These are phyloP conservation scores for Fusarium oxysporum DNA, from an alignment of 2,329 filamentous ascomycete genomes.

Conservation along the genomic window DNA sequence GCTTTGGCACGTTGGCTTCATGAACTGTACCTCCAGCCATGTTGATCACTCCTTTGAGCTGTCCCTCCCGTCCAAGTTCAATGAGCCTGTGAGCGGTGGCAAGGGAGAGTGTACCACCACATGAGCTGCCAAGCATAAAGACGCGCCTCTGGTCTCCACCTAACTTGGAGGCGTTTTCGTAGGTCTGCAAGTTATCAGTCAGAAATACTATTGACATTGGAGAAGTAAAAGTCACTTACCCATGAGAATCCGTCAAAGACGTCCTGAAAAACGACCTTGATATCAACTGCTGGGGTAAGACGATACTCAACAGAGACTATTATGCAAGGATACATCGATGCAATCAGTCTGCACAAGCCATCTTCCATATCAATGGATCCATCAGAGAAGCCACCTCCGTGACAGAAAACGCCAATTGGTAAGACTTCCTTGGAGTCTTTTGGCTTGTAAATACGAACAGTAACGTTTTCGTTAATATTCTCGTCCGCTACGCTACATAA, in stretches of 20 bases:
- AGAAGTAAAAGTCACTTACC: not conserved
- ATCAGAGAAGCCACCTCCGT: not conserved
- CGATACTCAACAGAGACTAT: fast-evolving
- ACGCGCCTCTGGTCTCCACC: fast-evolving
- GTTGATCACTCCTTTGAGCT: not conserved
- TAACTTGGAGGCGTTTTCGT: fast-evolving
- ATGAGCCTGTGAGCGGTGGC: not conserved
- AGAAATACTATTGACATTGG: not conserved
- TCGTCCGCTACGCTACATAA: not conserved
- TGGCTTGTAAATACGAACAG: not conserved
- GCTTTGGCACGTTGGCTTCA: not conserved
- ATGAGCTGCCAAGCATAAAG: fast-evolving
- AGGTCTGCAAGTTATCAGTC: fast-evolving
- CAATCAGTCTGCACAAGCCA: not conserved
- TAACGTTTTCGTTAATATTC: fast-evolving
- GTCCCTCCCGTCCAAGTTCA: fast-evolving
- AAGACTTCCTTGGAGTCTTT: fast-evolving
- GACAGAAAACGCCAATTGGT: not conserved
- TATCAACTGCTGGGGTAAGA: not conserved
- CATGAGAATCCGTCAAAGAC: not conserved
- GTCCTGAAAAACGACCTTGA: fast-evolving
- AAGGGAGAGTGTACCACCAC: fast-evolving
- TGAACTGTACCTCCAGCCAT: not conserved
- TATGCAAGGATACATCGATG: not conserved
- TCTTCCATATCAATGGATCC: not conserved